A percentile compares a stretch with the other conserved stretches of the same genome.
phyloP scores from a whole-genome alignment of 495 filamentous ascomycete genomes.

The Aspergillus taichungensis region DNA sequence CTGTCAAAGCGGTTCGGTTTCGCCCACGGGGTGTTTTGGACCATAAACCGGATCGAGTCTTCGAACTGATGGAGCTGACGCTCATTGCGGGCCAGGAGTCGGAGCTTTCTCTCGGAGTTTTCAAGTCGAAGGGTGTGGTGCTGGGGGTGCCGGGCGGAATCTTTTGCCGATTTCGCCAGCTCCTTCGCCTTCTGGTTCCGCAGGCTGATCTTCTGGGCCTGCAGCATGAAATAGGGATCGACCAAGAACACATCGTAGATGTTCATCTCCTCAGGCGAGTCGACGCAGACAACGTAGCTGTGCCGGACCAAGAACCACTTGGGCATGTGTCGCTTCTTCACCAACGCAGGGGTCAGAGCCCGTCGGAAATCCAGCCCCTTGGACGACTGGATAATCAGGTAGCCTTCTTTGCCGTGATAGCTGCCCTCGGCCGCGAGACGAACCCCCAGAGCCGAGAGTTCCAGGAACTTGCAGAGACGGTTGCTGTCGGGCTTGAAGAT shows the following conservation, averaged over 20 bases:
- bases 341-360: constrained; percentile 61
- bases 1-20: constrained; percentile 80
- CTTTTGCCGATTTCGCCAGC: constrained; percentile 49
- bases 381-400: constrained; percentile 79
- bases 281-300: constrained; percentile 94
- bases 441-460: constrained; percentile 91
- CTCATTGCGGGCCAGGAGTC: constrained; percentile 87
- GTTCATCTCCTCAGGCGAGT: constrained; percentile 97
- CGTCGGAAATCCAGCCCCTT: constrained; percentile 86
- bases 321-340: constrained; percentile 73
- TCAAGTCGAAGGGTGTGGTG: constrained; percentile 77
- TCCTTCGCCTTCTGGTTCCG: constrained; percentile 59
- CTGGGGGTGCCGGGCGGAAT: constrained; percentile 57
- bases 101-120: constrained; percentile 83
- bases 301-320: constrained; percentile 99
- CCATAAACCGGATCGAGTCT: constrained; percentile 82
- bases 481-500: constrained; percentile 97
- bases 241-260: constrained; percentile 98
- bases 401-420: constrained; percentile 97
- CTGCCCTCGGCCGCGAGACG: constrained; percentile 89
- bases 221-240: constrained; percentile 72
- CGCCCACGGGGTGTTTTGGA: constrained; percentile 68
- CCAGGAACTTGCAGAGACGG: constrained; percentile 89
- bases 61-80: constrained; percentile 85
- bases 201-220: constrained; percentile 54